Percentiles rank a stretch among this genome's conserved stretches.
phyloP scores from a whole-genome alignment of 169 alveolate species.

The Plasmodium coatneyi region DNA sequence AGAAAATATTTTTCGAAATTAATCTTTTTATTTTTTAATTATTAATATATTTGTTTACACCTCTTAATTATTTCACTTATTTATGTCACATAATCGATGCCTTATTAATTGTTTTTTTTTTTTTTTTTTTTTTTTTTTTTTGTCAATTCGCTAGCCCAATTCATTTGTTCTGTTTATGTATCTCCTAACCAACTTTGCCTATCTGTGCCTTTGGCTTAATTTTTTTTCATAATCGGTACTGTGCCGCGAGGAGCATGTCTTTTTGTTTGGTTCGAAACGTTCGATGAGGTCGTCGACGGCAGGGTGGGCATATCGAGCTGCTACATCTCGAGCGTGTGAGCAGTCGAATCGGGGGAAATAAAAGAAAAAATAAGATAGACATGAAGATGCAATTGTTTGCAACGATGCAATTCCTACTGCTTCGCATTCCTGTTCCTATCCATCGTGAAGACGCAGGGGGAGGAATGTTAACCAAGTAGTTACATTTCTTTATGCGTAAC shows the following conservation, averaged over 20 bases:
- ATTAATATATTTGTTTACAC: background rate
- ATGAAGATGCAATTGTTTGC: background rate
- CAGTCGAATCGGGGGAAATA: background rate
- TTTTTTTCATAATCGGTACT: background rate
- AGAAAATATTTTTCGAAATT: background rate
- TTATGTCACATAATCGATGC: background rate
- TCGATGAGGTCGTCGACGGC: background rate
- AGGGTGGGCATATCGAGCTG: background rate
- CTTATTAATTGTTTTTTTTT: background rate
- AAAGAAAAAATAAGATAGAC: no score
- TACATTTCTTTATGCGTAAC: background rate
- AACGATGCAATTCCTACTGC: background rate
- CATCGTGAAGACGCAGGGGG: background rate
- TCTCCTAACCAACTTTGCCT: background rate
- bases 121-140: background rate
- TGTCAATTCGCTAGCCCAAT: background rate
- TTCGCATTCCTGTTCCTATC: background rate
- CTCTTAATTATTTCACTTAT: background rate
- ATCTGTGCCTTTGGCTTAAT: constrained; percentile 1
- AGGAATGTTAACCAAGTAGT: background rate
- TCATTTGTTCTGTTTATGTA: background rate
- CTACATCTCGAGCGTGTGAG: background rate
- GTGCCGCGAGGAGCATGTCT: background rate
- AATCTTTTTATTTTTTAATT: background rate
- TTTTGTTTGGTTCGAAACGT: background rate